A percentile compares a stretch with the other conserved stretches of the same genome.
Conservation (phyloP, 2,329 filamentous ascomycete species). For the Xylaria sp. region DNA sequence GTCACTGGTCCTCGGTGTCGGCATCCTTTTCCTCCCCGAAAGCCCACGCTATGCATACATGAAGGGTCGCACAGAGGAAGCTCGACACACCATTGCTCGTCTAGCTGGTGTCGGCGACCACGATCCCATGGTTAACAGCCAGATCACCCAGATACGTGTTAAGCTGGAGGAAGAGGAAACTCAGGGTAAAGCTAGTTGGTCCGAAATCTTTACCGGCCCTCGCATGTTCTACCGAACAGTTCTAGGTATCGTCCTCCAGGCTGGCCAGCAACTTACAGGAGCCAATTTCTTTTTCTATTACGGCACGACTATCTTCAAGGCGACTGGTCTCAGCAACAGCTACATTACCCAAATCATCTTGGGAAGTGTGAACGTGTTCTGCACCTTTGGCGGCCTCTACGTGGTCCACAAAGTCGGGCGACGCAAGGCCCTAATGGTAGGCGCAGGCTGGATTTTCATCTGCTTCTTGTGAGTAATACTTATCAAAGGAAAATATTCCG, state of each 20-base stretch:
- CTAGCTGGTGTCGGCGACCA: background rate
- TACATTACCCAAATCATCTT: background rate
- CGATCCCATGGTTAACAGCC: background rate
- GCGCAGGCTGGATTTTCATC: background rate
- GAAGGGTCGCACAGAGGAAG: background rate
- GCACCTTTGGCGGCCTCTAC: background rate
- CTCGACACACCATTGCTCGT: background rate
- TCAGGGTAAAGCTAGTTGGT: background rate
- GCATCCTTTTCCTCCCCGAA: background rate
- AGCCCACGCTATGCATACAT: background rate
- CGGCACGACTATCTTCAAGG: background rate
- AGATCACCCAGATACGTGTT: background rate
- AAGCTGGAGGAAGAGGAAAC: background rate
- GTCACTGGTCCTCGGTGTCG: background rate
- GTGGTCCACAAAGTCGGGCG: background rate
- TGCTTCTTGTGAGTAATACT: background rate
- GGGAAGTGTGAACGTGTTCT: background rate
- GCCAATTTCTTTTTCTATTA: constrained; percentile 1
- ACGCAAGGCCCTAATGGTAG: background rate
- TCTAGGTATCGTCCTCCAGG: background rate
- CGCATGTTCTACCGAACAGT: background rate
- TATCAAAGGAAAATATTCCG: background rate
- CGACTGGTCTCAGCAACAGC: background rate
- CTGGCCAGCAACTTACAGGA: background rate
- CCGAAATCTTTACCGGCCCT: background rate